Evolutionary conservation across 2,329 filamentous ascomycete genomes (phyloP), one percentile per base, ranked within the genome.

Genomic region (Cordyceps fumosorosea): DNA sequence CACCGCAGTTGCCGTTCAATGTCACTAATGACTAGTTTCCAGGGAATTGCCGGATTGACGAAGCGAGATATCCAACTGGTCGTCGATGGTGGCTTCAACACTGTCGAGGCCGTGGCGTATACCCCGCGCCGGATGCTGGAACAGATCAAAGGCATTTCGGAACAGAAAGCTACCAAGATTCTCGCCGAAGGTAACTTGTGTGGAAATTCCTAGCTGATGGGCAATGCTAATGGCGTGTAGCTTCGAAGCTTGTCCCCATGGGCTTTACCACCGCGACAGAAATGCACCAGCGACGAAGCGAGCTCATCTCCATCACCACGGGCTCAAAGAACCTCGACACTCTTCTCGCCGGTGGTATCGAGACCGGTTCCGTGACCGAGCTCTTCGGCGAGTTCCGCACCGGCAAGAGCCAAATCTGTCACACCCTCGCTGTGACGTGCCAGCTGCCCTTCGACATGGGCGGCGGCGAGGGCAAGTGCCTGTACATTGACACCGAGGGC

Each of bases 371-470:
- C 10, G 96, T 99, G 60, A 99, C 96, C 0, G 96, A 99, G 76
- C 88, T 99, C 3, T 99, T 99, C 72, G 95, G 95, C 72, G 95
- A 99, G 75, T 99, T 99, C 72, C 85, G 95, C 69, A 99, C 95
- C 0, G 96, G 95, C 75, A 99, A 99, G 78, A 96, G 92, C 79
- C 95, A 99, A 76, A 93, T 99, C 63, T 99, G 95, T 70, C 96
- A 99, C 74, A 99, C 95, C 0, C 82, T 99, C n/a, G 95, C 96
- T 0, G 95, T 99, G 34, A 99, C 95, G 53, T 99, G 96, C 73
- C 95, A 99, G 75, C 76, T 99, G 50, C 95, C 95, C 1, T 98
- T 99, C 73, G 95, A 99, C 72, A 98, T 98, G 93, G 96, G 95
- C 59, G 95, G 95, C 62, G 95, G 96, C 34, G 95, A 99, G 77